These are phyloP conservation scores for Alternaria sp. DNA, from an alignment of 2,329 filamentous ascomycete species.

Conservation along the genomic window DNA sequence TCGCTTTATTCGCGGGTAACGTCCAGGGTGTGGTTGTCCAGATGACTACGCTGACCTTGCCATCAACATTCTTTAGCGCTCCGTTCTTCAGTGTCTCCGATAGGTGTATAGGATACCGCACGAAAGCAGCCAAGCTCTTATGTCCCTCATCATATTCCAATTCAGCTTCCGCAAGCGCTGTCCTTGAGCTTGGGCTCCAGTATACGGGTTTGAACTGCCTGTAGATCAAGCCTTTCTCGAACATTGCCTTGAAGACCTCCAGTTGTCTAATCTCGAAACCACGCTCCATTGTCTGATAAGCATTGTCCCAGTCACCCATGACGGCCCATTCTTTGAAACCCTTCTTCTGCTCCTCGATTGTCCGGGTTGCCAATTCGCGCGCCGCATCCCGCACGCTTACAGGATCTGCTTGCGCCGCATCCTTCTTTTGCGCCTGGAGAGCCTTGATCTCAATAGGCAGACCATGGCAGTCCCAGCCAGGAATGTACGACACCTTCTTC, in stretches of 20 bases:
- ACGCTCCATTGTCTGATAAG: conserved; percentile 82
- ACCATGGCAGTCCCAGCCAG: conserved; percentile 98
- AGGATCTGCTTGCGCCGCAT: conserved; percentile 48
- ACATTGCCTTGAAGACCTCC: conserved; percentile 78
- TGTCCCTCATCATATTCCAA: conserved; percentile 84
- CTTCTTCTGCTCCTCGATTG: conserved; percentile 76
- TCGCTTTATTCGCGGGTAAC: conserved; percentile 87
- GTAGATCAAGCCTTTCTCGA: conserved; percentile 75
- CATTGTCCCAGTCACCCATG: conserved; percentile 81
- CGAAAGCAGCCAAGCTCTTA: conserved; percentile 75
- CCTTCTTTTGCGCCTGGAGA: conserved; percentile 66
- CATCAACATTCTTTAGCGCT: conserved; percentile 37
- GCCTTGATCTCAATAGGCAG: conserved; percentile 97
- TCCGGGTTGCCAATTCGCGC: conserved; percentile 71
- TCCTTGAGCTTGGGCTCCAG: conserved; percentile 82
- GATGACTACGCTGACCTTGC: conserved; percentile 76
- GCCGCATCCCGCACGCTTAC: conserved; percentile 72
- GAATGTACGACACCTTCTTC: conserved; percentile 79
- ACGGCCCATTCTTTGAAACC: conserved; percentile 77
- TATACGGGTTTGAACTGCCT: conserved; percentile 84
- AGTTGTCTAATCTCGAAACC: conserved; percentile 79
- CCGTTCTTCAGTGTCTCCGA: conserved; percentile 55
- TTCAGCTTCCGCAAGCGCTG: conserved; percentile 84
- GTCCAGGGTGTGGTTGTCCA: conserved; percentile 99
- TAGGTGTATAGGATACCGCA: conserved; percentile 75